A percentile compares a stretch with the other conserved stretches of the same genome.
These are phyloP conservation scores for Eucalyptus cloeziana DNA, from an alignment of 345 rosid species.

Conservation along the genomic window DNA sequence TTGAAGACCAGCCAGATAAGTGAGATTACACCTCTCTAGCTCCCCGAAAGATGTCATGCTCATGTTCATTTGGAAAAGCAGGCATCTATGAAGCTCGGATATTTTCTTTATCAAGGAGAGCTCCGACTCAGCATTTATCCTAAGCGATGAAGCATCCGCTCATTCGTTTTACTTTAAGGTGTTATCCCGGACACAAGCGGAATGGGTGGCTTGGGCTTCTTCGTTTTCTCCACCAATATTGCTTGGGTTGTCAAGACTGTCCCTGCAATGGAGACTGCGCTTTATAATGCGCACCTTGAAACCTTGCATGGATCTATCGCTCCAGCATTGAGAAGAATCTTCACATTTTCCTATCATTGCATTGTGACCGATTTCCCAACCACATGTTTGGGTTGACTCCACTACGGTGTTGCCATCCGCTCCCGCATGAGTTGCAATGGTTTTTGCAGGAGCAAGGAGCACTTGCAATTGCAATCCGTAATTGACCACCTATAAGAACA, in stretches of 20 bases:
- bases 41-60: not conserved
- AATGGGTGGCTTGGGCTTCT: no score
- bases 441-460: slow-evolving; percentile 54
- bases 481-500: slow-evolving; percentile 15
- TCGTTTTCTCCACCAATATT: no score
- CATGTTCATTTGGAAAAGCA: not conserved
- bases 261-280: no score
- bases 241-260: no score
- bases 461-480: slow-evolving; percentile 69
- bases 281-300: no score
- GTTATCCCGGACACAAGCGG: no score
- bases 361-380: slow-evolving; percentile 67
- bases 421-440: slow-evolving; percentile 67
- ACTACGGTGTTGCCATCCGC: slow-evolving; percentile 60
- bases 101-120: not conserved
- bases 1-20: not conserved
- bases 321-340: slow-evolving; percentile 63
- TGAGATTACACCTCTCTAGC: not conserved
- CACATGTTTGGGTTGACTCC: slow-evolving; percentile 42
- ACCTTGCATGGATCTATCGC: slow-evolving; percentile 35
- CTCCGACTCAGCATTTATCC: not conserved
- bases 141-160: not conserved
- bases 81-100: not conserved
- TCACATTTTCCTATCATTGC: slow-evolving; percentile 61
- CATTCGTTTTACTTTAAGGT: no score